A percentile compares a stretch with the other conserved stretches of the same genome.
Evolutionary conservation across 352 stramenopile species (phyloP).

Genomic region (Phytophthora podocarpi): DNA sequence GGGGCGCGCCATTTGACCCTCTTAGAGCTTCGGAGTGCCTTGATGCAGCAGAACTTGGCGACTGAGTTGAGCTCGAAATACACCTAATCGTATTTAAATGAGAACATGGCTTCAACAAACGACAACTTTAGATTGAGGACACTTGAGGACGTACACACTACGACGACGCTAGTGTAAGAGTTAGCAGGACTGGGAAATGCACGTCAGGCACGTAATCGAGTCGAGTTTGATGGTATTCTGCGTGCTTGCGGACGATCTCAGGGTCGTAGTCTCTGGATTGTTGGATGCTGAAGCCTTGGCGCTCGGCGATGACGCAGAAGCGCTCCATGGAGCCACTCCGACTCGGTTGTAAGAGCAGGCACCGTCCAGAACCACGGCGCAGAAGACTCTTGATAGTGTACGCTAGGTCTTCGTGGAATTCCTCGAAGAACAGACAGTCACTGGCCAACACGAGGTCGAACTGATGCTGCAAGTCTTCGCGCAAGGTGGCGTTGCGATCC

Average conservation of each 20-base stretch:
- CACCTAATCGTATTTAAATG: conserved; percentile 17
- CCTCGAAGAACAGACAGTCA: conserved; percentile 89
- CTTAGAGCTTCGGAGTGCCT: conserved; percentile 1
- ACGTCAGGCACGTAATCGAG: conserved; percentile 73
- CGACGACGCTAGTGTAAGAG: conserved; percentile 22
- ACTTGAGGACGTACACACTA: neutral
- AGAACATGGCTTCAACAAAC: conserved; percentile 21
- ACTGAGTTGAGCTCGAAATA: conserved; percentile 29
- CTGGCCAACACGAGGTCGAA: conserved; percentile 85
- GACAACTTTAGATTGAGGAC: conserved; percentile 5
- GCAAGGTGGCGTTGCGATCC: conserved; percentile 51
- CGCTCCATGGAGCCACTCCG: conserved; percentile 80
- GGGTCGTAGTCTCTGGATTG: conserved; percentile 50
- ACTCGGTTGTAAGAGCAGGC: conserved; percentile 77
- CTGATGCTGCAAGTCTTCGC: conserved; percentile 40
- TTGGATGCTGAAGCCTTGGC: conserved; percentile 42
- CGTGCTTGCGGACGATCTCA: conserved; percentile 42
- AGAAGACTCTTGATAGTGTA: conserved; percentile 71
- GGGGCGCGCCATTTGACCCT: conserved; percentile 27
- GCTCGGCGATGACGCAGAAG: conserved; percentile 58
- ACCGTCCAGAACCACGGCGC: conserved; percentile 43
- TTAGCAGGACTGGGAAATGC: conserved; percentile 68
- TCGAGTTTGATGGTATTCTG: conserved; percentile 35
- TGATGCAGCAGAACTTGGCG: conserved; percentile 2
- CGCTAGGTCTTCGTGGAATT: conserved; percentile 80